Evolutionary conservation across 805 yeast genomes (phyloP).

Genomic region (Nakazawaea ernobii): DNA sequence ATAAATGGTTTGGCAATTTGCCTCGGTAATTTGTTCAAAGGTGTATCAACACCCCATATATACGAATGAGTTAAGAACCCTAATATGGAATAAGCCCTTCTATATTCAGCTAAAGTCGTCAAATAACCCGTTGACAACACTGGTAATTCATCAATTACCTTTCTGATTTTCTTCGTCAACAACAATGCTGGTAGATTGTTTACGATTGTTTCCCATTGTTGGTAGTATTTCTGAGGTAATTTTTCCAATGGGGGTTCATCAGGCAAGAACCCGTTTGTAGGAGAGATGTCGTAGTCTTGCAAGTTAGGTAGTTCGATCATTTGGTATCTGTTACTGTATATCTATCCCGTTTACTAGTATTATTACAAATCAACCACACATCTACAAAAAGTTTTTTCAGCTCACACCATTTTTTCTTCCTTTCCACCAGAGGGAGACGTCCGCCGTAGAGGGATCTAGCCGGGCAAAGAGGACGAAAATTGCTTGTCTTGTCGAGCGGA

Average conservation of each 20-base stretch:
- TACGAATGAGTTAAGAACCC: slow-evolving; percentile 85
- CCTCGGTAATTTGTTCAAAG: slow-evolving; percentile 58
- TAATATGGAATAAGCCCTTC: slow-evolving; percentile 77
- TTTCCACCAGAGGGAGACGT: too few species aligned
- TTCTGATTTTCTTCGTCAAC: slow-evolving; percentile 56
- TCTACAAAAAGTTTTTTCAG: not conserved
- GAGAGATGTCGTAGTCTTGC: slow-evolving; percentile 65
- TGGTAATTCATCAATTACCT: slow-evolving; percentile 59
- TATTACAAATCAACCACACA: too few species aligned
- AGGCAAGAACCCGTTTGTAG: slow-evolving; percentile 76
- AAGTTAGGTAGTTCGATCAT: slow-evolving; percentile 36
- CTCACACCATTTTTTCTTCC: not conserved
- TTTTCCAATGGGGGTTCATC: slow-evolving; percentile 51
- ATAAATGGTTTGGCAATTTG: slow-evolving; percentile 69
- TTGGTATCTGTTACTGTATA: not conserved
- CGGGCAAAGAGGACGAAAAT: not conserved
- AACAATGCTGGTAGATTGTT: slow-evolving; percentile 67
- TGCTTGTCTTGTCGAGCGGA: too few species aligned
- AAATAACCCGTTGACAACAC: slow-evolving; percentile 44
- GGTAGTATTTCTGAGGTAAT: slow-evolving; percentile 57
- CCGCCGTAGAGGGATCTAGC: not conserved
- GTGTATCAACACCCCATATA: slow-evolving; percentile 73
- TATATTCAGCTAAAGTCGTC: slow-evolving; percentile 41
- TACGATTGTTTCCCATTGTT: slow-evolving; percentile 74
- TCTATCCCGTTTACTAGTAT: too few species aligned